Conservation (phyloP, 1,284 basidiomycete genomes). For the Malassezia equina region DNA sequence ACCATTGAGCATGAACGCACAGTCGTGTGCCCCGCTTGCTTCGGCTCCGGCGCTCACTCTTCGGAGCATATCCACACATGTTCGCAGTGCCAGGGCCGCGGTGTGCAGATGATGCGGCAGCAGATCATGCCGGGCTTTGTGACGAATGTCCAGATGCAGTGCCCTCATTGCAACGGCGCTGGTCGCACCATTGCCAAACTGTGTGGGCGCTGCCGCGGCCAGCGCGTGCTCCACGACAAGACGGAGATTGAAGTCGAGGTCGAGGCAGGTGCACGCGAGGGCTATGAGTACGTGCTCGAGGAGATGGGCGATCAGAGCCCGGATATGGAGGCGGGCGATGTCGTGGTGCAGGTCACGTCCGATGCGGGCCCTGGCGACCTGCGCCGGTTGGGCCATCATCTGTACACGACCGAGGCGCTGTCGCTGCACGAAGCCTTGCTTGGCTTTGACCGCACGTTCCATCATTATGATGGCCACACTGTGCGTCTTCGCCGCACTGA, state of each 20-base stretch:
- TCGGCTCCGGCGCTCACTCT: conserved; percentile 41
- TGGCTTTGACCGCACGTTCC: conserved; percentile 35
- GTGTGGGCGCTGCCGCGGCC: conserved; percentile 34
- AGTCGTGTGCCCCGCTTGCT: conserved; percentile 40
- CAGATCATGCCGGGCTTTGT: conserved; percentile 48
- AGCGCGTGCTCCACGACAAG: conserved; percentile 33
- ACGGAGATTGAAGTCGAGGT: conserved; percentile 40
- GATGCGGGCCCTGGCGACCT: conserved; percentile 27
- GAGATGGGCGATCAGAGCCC: conserved; percentile 41
- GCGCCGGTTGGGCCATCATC: conserved; percentile 30
- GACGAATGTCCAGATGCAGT: conserved; percentile 39
- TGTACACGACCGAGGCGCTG: conserved; percentile 37
- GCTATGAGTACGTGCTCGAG: conserved; percentile 34
- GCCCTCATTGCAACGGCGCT: conserved; percentile 34
- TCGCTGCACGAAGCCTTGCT: conserved; percentile 42
- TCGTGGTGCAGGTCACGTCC: conserved; percentile 33
- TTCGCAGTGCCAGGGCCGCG: conserved; percentile 32
- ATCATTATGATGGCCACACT: conserved; percentile 39
- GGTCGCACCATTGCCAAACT: conserved; percentile 34
- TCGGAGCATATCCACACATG: conserved; percentile 40
- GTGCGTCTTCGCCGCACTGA: conserved; percentile 26
- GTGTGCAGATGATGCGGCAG: conserved; percentile 39
- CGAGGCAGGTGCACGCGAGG: conserved; percentile 35
- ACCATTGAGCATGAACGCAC: conserved; percentile 32
- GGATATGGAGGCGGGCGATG: conserved; percentile 42